phyloP scores from a whole-genome alignment of 768 basidiomycete species.

The Sporobolomyces phaffii region DNA sequence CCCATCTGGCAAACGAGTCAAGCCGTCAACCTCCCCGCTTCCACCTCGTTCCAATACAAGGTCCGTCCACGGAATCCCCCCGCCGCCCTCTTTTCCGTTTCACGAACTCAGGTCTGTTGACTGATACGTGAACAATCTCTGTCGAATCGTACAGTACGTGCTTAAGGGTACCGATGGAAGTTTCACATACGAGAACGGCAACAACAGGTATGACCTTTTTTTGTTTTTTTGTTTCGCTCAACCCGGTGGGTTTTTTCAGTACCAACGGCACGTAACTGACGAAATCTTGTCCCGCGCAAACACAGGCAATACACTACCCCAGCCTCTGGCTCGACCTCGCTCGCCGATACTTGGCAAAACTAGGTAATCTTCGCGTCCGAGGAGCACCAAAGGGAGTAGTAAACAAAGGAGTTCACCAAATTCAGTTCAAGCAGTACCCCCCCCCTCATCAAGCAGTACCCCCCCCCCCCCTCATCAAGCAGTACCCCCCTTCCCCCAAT shows the following conservation, averaged over 20 bases:
- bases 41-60: conserved; percentile 2
- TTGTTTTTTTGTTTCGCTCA: too few species aligned
- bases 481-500: not conserved
- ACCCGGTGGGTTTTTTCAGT: too few species aligned
- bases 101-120: not conserved
- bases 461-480: not conserved
- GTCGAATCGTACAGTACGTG: not conserved
- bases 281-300: not conserved
- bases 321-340: not conserved
- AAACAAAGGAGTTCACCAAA: not conserved
- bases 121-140: not conserved
- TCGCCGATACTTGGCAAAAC: conserved; percentile 7
- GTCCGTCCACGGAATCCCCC: not conserved
- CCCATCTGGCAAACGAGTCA: conserved; percentile 10
- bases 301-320: conserved; percentile 4
- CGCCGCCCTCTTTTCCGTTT: too few species aligned
- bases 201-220: not conserved
- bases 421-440: not conserved
- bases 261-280: too few species aligned
- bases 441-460: not conserved
- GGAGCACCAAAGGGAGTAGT: not conserved
- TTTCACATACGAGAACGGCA: conserved; percentile 1
- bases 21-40: not conserved
- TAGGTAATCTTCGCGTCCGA: not conserved
- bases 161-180: not conserved